These are phyloP conservation scores for Pseudogymnoascus sp. DNA, from an alignment of 2,329 filamentous ascomycete species.

Conservation along the genomic window DNA sequence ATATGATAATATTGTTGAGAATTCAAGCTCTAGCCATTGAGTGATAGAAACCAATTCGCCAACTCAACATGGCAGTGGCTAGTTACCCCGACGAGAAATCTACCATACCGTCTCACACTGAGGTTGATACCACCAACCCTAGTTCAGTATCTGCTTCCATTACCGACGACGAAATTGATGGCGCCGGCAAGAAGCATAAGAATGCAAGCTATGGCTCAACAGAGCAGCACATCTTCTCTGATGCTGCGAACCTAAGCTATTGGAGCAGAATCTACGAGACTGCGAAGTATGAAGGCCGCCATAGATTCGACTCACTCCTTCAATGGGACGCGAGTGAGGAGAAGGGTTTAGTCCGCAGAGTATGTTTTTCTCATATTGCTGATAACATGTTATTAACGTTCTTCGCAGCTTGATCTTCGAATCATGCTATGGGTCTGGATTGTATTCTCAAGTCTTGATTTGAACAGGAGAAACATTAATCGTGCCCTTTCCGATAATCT, in stretches of 20 bases:
- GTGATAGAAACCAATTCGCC: neutral
- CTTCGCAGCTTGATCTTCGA: neutral
- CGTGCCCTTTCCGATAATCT: constrained; percentile 30
- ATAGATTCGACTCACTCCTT: constrained; percentile 14
- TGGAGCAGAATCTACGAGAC: constrained; percentile 13
- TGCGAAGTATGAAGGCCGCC: constrained; percentile 16
- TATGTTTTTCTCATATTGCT: neutral
- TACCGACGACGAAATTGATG: neutral
- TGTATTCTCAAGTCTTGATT: constrained; percentile 31
- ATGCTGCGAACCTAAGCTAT: constrained; percentile 8
- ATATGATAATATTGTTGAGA: neutral
- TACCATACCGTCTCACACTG: neutral
- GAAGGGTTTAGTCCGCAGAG: constrained; percentile 11
- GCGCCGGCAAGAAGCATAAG: neutral
- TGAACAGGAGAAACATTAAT: constrained; percentile 32
- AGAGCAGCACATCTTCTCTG: neutral
- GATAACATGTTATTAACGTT: neutral
- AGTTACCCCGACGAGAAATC: constrained; percentile 2
- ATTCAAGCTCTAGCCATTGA: neutral
- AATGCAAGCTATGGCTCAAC: constrained; percentile 1
- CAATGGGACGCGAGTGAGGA: constrained; percentile 15
- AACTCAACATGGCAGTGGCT: neutral
- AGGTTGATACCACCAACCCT: neutral
- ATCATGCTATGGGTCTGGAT: constrained; percentile 22
- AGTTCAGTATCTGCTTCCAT: neutral